These are phyloP conservation scores for Fraxinus quadrangulata DNA, from an alignment of 257 asterid genomes.

Conservation along the genomic window DNA sequence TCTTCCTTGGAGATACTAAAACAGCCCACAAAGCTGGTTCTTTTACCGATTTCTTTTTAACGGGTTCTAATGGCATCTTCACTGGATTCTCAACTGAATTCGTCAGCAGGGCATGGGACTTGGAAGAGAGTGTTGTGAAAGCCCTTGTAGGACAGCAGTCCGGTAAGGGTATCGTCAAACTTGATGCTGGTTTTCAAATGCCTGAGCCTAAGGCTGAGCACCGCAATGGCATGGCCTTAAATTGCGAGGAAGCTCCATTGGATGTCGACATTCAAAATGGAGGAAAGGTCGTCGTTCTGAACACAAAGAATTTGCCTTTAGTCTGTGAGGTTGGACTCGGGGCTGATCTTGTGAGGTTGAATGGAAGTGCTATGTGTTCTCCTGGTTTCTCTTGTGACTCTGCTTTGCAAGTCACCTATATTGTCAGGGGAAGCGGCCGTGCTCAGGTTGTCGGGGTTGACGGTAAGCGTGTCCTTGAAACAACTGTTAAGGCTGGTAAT, in stretches of 20 bases:
- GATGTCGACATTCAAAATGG: constrained; percentile 70
- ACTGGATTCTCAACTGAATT: constrained; percentile 74
- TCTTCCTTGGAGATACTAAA: constrained; percentile 72
- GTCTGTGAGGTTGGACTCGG: constrained; percentile 72
- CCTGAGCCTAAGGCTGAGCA: constrained; percentile 60
- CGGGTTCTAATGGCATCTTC: constrained; percentile 76
- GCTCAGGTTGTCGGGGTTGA: constrained; percentile 69
- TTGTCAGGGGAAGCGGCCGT: constrained; percentile 70
- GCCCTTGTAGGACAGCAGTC: constrained; percentile 58
- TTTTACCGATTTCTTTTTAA: constrained; percentile 65
- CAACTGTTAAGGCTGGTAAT: constrained; percentile 58
- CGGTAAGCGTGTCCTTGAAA: constrained; percentile 65
- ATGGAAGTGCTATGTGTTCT: constrained; percentile 68
- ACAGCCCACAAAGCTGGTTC: constrained; percentile 65
- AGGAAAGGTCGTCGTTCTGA: constrained; percentile 68
- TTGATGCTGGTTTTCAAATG: constrained; percentile 47
- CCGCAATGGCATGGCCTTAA: constrained; percentile 61
- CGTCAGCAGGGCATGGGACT: constrained; percentile 65
- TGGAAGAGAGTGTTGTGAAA: constrained; percentile 54
- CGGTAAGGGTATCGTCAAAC: constrained; percentile 56
- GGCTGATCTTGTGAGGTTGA: constrained; percentile 63
- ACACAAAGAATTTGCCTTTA: constrained; percentile 70
- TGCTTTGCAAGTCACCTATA: constrained; percentile 69
- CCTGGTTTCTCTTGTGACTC: constrained; percentile 76
- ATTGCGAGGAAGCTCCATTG: constrained; percentile 68